These are phyloP conservation scores for Syzygium jambos DNA, from an alignment of 345 rosid genomes.

Conservation along the genomic window DNA sequence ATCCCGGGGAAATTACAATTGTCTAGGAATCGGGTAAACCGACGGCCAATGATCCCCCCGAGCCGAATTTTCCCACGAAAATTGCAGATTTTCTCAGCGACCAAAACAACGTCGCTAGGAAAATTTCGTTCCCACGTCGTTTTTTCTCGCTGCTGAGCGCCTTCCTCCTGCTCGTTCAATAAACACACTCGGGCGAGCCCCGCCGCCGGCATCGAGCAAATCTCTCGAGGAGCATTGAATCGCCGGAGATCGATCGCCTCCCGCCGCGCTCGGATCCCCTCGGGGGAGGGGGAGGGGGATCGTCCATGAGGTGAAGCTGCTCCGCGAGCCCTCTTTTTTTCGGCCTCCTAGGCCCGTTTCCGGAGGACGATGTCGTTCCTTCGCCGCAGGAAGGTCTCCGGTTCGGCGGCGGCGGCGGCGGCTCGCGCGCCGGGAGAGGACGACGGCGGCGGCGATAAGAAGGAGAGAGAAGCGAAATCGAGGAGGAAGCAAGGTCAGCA, in stretches of 20 bases:
- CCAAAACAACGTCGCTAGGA: background rate
- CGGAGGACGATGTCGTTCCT: constrained; percentile 20
- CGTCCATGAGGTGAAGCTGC: background rate
- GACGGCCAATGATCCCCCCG: background rate
- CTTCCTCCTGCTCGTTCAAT: too few relatives aligned
- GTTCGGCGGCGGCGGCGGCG: background rate
- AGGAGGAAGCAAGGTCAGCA: background rate
- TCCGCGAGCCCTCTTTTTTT: background rate
- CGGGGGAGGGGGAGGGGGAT: background rate
- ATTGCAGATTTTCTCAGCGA: background rate
- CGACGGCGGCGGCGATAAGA: background rate
- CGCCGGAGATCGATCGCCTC: too few relatives aligned
- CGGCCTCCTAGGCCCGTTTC: too few relatives aligned
- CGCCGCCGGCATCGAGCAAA: too few relatives aligned
- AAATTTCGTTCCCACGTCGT: background rate
- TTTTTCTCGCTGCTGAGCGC: too few relatives aligned
- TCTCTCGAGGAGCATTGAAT: too few relatives aligned
- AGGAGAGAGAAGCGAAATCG: background rate
- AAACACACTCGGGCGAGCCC: too few relatives aligned
- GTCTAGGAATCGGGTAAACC: background rate
- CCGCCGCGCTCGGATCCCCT: background rate
- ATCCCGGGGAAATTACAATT: background rate
- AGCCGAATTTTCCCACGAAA: background rate
- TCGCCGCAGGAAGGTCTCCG: constrained; percentile 24
- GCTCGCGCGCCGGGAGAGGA: background rate